Percentiles rank a stretch among this genome's conserved stretches.
Evolutionary conservation across 1,139 yeast genomes (phyloP).

Genomic region (Candida freyschussii): DNA sequence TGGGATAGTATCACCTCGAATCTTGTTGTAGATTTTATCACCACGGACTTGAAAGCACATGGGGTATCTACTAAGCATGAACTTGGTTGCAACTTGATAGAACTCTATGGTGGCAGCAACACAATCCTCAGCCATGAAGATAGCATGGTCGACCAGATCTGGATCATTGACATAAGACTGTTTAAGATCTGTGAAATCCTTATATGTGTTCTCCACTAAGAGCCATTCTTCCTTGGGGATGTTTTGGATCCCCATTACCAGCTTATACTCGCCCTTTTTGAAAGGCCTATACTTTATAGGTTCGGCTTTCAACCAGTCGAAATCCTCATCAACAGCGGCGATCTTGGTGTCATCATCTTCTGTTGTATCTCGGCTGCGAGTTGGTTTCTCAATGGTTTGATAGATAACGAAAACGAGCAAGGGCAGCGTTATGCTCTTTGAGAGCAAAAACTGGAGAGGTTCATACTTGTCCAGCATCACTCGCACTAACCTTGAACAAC

Average conservation of each 20-base stretch:
- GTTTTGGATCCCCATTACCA: conserved; percentile 64
- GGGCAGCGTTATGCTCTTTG: conserved; percentile 14
- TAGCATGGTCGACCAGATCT: conserved; percentile 20
- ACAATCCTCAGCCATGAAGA: conserved; percentile 29
- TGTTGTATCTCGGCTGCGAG: too few relatives aligned
- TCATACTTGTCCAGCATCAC: too few relatives aligned
- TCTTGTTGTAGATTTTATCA: conserved; percentile 37
- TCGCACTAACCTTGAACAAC: too few relatives aligned
- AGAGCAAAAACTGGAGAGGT: conserved; percentile 4
- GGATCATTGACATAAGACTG: conserved; percentile 37
- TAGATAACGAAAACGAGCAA: conserved; percentile 10
- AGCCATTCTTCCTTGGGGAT: conserved; percentile 60
- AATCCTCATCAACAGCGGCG: conserved; percentile 31
- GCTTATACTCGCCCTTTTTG: conserved; percentile 54
- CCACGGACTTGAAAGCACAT: conserved; percentile 39
- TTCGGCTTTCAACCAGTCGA: conserved; percentile 42
- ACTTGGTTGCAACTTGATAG: conserved; percentile 45
- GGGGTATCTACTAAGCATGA: conserved; percentile 56
- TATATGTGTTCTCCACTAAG: conserved; percentile 60
- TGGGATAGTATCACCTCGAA: conserved; percentile 40
- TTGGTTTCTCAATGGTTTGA: conserved; percentile 5
- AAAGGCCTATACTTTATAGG: conserved; percentile 60
- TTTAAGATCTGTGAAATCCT: conserved; percentile 41
- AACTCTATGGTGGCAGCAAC: conserved; percentile 51
- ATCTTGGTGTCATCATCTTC: conserved; percentile 5